These are phyloP conservation scores for Pseudoneurospora amorphoporcata DNA, from an alignment of 495 filamentous ascomycete species.

Conservation along the genomic window DNA sequence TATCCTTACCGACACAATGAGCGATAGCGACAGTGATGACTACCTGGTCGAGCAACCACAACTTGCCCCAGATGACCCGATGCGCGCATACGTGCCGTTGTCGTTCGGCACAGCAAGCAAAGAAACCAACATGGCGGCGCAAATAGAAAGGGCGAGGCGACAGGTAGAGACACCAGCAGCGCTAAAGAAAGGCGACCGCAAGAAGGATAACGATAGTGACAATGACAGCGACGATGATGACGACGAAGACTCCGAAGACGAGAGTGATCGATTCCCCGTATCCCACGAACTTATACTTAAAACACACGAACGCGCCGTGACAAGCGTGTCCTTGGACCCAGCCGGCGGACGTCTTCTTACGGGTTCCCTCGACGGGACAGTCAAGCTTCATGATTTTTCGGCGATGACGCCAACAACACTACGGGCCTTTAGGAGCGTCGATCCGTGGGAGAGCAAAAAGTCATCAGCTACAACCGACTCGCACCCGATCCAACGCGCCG, in stretches of 20 bases:
- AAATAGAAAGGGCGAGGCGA: slow-evolving; percentile 71
- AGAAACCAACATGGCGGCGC: slow-evolving; percentile 61
- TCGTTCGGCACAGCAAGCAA: slow-evolving; percentile 79
- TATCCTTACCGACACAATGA: slow-evolving; percentile 24
- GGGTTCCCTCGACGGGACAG: slow-evolving; percentile 78
- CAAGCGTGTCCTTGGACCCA: slow-evolving; percentile 71
- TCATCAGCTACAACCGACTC: slow-evolving; percentile 62
- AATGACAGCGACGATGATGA: slow-evolving; percentile 39
- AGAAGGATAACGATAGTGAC: slow-evolving; percentile 24
- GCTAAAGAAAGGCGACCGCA: slow-evolving; percentile 17
- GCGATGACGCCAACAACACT: slow-evolving; percentile 92
- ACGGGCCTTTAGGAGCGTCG: slow-evolving; percentile 83
- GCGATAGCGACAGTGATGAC: slow-evolving; percentile 58
- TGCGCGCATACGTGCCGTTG: slow-evolving; percentile 71
- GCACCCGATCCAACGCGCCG: slow-evolving; percentile 74
- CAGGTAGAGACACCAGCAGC: slow-evolving; percentile 24
- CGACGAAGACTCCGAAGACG: slow-evolving; percentile 52
- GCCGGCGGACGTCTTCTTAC: slow-evolving; percentile 77
- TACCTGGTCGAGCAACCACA: slow-evolving; percentile 39
- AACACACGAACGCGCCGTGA: slow-evolving; percentile 84
- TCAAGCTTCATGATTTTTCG: slow-evolving; percentile 91
- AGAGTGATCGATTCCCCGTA: slow-evolving; percentile 84
- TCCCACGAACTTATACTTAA: slow-evolving; percentile 89
- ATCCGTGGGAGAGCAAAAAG: slow-evolving; percentile 68
- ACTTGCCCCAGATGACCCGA: slow-evolving; percentile 55